Evolutionary conservation across 306 rosid genomes (phyloP), one percentile per base, ranked within the genome.

Genomic region (Chamaecrista fasciculata): DNA sequence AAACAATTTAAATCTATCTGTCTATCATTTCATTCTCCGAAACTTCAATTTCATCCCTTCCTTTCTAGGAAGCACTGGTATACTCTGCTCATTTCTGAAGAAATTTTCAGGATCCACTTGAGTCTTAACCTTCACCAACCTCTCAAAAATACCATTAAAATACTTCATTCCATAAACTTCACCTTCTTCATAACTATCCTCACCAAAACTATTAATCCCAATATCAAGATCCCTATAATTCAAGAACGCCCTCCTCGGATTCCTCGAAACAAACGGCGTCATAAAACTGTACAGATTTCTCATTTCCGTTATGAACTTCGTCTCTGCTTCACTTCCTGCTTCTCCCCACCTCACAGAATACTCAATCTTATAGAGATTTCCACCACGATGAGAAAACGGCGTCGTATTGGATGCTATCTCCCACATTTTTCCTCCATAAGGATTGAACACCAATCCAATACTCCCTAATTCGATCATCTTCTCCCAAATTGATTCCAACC

Each of bases 161-260:
- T 78, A 82, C 76, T 71, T 75, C n/a, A 19, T 34, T 14, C 86
- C 86, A 67, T 78, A 82, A 62, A 75, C 83, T 49, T 8, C 29
- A 10, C 86, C 83, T 75, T 78, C 81, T 16, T 78, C 62, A 26
- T 59, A 70, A 57, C 80, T 74, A 42, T 67, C 39, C 31, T 66
- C 76, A 24, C 67, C 78, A 75, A 74, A 78, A 70, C 59, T 14
- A 25, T 75, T 82, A 42, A 62, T 75, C 39, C 86, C 86, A 67
- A 82, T 82, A 33, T 82, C 86, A 37, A 81, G 82, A 47, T 81
- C 86, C 58, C 86, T 77, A 55, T 81, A 81, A 46, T 78, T 73
- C 25, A 81, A 74, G 53, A 25, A 81, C 18, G 82, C 80, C 11
- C 86, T 81, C 66, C 86, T 78, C 16, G 86, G 86, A 70, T 28